phyloP scores from a whole-genome alignment of 176 grass and related monocot species.

The Cenchrus americanus region DNA sequence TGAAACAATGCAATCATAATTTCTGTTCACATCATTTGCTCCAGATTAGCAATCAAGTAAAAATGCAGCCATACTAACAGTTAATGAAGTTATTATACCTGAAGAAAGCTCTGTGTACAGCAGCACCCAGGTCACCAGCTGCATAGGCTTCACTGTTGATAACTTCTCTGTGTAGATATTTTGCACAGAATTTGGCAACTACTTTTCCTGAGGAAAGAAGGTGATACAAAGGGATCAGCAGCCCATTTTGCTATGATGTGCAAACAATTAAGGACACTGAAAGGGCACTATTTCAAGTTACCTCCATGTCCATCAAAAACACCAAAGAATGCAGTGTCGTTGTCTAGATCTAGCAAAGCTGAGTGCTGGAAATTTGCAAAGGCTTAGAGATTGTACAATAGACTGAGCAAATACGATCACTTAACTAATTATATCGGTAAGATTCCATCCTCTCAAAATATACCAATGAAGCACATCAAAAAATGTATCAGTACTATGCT shows the following conservation, averaged over 20 bases:
- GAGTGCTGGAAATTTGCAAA: constrained; percentile 69
- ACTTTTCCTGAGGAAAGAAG: constrained; percentile 75
- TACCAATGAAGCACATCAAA: neutral
- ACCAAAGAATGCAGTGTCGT: constrained; percentile 80
- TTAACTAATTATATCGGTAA: neutral
- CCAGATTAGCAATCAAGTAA: neutral
- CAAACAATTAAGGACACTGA: constrained; percentile 9
- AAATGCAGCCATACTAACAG: neutral
- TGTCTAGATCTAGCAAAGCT: constrained; percentile 76
- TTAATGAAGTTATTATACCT: constrained; percentile 55
- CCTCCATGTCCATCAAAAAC: constrained; percentile 99
- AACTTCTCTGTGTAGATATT: constrained; percentile 83
- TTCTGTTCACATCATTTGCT: constrained; percentile 25
- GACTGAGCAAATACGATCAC: neutral
- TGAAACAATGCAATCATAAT: constrained; percentile 46
- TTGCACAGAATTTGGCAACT: constrained; percentile 97
- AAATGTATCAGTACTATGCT: constrained; percentile 1
- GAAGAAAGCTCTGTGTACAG: constrained; percentile 78
- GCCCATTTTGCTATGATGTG: constrained; percentile 3
- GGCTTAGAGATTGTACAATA: constrained; percentile 20
- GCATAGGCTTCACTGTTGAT: constrained; percentile 66
- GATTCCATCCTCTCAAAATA: neutral
- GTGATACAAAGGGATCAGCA: constrained; percentile 2
- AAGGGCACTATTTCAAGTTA: constrained; percentile 34
- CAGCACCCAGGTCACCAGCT: constrained; percentile 70